phyloP scores from a whole-genome alignment of 495 filamentous ascomycete species.

The Aspergillus haitiensis region DNA sequence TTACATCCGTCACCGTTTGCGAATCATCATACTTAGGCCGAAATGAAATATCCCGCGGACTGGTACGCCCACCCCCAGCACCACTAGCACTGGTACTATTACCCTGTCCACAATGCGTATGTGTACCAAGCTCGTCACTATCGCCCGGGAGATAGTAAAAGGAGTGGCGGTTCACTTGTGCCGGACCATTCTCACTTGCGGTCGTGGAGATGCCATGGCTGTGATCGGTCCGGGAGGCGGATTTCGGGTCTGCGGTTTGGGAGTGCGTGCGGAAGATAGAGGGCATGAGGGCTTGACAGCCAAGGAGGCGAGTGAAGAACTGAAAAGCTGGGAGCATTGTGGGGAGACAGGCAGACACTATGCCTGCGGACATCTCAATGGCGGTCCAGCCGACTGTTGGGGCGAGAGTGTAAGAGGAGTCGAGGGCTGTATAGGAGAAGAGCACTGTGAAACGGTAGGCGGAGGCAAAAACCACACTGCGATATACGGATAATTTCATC shows the following conservation, averaged over 20 bases:
- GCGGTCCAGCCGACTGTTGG: slow-evolving; percentile 44
- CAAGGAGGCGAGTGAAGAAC: slow-evolving; percentile 20
- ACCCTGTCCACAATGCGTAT: background rate
- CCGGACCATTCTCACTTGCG: slow-evolving; percentile 13
- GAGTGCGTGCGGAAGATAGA: slow-evolving; percentile 16
- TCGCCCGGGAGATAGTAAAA: slow-evolving; percentile 27
- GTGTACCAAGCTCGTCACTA: background rate
- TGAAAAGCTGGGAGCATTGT: slow-evolving; percentile 37
- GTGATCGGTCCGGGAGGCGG: slow-evolving; percentile 8
- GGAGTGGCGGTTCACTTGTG: slow-evolving; percentile 18
- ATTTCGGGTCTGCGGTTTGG: background rate
- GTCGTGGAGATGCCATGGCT: slow-evolving; percentile 1
- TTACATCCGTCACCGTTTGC: slow-evolving; percentile 23
- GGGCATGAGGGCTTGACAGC: slow-evolving; percentile 17
- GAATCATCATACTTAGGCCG: slow-evolving; percentile 25
- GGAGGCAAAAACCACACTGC: slow-evolving; percentile 40
- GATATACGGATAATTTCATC: too few relatives aligned
- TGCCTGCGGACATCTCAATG: slow-evolving; percentile 48
- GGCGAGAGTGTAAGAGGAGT: slow-evolving; percentile 43
- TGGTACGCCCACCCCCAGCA: too few relatives aligned
- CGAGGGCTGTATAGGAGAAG: slow-evolving; percentile 33
- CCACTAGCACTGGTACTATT: too few relatives aligned
- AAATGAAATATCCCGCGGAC: slow-evolving; percentile 11
- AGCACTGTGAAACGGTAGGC: slow-evolving; percentile 38
- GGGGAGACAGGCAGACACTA: slow-evolving; percentile 48